These are phyloP conservation scores for Orbilia oligospora DNA, from an alignment of 2,329 filamentous ascomycete species.

Conservation along the genomic window DNA sequence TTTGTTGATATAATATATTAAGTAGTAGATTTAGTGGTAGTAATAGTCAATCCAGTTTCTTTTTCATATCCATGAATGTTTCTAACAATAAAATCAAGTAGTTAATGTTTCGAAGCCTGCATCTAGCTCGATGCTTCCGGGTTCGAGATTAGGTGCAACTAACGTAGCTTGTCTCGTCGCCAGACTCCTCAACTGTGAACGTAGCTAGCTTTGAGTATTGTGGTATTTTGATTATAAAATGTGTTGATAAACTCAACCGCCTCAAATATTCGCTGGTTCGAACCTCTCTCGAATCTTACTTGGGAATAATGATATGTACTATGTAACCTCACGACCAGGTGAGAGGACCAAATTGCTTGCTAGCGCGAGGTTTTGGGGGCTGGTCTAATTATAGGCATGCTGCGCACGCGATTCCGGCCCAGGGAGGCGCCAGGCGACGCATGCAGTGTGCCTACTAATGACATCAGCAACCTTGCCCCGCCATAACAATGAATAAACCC, in stretches of 20 bases:
- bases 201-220: no score
- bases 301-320: background rate
- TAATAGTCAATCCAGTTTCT: background rate
- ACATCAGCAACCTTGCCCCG: conserved; percentile 42
- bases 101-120: no score
- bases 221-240: background rate
- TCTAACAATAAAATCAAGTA: no score
- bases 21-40: background rate
- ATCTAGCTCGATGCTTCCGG: no score
- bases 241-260: background rate
- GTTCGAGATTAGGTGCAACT: no score
- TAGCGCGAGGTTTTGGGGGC: conserved; percentile 3
- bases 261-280: background rate
- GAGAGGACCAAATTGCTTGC: background rate
- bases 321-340: background rate
- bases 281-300: background rate
- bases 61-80: no score
- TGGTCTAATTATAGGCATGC: conserved; percentile 23
- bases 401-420: conserved; percentile 28
- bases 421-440: conserved; percentile 41
- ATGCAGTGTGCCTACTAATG: conserved; percentile 40
- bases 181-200: no score
- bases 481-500: background rate
- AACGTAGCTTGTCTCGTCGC: no score
- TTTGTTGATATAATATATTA: background rate